Evolutionary conservation across 192 early-diverging fungal species (phyloP).

Genomic region (Chytriomyces confervae): DNA sequence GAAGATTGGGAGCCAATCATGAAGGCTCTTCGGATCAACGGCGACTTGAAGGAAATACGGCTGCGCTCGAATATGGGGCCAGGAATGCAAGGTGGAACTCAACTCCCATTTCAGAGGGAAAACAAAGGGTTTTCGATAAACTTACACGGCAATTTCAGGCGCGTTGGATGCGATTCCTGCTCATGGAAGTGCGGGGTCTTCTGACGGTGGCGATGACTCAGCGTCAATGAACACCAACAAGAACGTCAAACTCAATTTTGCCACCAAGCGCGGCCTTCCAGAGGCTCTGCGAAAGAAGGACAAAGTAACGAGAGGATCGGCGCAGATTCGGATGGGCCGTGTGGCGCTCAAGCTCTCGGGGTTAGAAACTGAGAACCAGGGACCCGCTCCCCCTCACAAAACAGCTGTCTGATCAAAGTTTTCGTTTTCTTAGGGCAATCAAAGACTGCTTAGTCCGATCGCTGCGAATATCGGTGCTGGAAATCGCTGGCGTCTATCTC

Average conservation of each 20-base stretch:
- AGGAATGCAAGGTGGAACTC: constrained; percentile 25
- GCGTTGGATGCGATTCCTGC: not conserved
- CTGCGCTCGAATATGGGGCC: constrained; percentile 27
- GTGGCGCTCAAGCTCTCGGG: constrained; percentile 22
- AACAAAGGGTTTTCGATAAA: constrained; percentile 2
- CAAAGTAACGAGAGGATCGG: constrained; percentile 12
- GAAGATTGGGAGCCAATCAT: constrained; percentile 48
- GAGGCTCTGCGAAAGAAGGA: constrained; percentile 27
- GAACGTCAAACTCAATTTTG: constrained; percentile 24
- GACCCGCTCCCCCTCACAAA: not conserved
- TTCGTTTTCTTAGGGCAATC: constrained; percentile 33
- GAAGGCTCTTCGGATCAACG: constrained; percentile 36
- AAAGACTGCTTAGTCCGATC: constrained; percentile 41
- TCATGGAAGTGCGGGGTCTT: not conserved
- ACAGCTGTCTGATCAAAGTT: not conserved
- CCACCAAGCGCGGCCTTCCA: constrained; percentile 8
- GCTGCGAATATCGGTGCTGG: constrained; percentile 33
- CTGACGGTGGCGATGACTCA: not conserved
- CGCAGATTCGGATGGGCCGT: constrained; percentile 13
- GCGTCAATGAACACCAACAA: constrained; percentile 16
- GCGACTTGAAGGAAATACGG: constrained; percentile 32
- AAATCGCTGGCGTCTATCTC: constrained; percentile 44
- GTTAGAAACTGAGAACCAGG: constrained; percentile 7
- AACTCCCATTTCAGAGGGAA: not conserved
- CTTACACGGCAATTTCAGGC: not conserved